Percentiles rank a stretch among this genome's conserved stretches.
Evolutionary conservation across 2,329 filamentous ascomycete genomes (phyloP).

Genomic region (Colletotrichum eleusines): DNA sequence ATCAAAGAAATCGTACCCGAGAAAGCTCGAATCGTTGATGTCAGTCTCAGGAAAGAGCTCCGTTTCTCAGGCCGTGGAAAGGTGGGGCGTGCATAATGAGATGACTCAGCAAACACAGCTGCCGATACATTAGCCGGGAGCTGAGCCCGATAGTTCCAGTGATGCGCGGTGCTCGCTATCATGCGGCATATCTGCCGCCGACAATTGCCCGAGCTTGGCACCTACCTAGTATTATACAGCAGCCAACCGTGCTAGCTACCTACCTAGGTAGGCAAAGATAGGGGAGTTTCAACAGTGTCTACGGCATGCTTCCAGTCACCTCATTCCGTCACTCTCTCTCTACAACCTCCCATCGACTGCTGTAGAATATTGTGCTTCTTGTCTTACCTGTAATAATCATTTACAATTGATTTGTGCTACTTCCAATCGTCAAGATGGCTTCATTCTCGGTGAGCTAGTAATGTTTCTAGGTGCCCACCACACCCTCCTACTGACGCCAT

Average conservation of each 20-base stretch:
- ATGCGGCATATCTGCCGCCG: slow-evolving; percentile 8
- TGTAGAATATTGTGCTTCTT: not conserved
- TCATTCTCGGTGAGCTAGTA: slow-evolving; percentile 59
- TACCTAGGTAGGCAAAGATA: not conserved
- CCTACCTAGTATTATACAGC: too few relatives aligned
- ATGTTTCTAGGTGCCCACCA: not conserved
- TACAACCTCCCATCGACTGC: not conserved
- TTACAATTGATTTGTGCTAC: not conserved
- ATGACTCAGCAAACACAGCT: slow-evolving; percentile 30
- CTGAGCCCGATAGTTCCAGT: not conserved
- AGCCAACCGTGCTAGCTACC: too few relatives aligned
- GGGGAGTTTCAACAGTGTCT: slow-evolving; percentile 7
- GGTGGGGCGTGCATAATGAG: not conserved
- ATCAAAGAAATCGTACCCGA: slow-evolving; percentile 1
- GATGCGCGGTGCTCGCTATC: slow-evolving; percentile 14
- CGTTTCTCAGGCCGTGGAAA: slow-evolving; percentile 3
- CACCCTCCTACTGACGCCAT: slow-evolving; percentile 25
- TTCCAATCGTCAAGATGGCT: slow-evolving; percentile 11
- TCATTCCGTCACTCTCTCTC: slow-evolving; percentile 18
- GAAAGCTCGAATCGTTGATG: slow-evolving; percentile 33
- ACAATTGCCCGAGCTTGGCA: slow-evolving; percentile 2
- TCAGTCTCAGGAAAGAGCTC: slow-evolving; percentile 26
- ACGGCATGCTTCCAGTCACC: slow-evolving; percentile 1
- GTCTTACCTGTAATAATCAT: too few relatives aligned
- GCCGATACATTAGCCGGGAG: slow-evolving; percentile 27